phyloP scores from a whole-genome alignment of 345 rosid genomes.

The Heritiera littoralis region DNA sequence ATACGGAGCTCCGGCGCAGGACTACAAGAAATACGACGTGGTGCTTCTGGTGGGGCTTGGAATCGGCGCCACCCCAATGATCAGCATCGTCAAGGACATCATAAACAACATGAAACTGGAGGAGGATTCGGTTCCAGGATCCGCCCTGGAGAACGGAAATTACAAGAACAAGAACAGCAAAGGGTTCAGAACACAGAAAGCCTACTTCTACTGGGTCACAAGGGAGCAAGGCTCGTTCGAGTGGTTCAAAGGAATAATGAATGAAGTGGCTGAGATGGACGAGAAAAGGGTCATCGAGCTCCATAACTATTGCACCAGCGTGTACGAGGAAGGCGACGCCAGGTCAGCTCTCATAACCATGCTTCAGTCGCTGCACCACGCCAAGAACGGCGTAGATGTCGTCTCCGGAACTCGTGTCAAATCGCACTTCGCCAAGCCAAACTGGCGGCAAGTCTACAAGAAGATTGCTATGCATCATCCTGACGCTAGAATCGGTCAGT shows the following conservation, averaged over 20 bases:
- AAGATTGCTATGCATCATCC: slow-evolving; percentile 63
- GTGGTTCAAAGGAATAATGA: slow-evolving; percentile 94
- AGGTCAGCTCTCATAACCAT: slow-evolving; percentile 82
- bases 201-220: slow-evolving; percentile 94
- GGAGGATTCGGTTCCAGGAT: slow-evolving; percentile 19
- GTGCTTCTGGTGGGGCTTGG: slow-evolving; percentile 86
- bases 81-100: slow-evolving; percentile 87
- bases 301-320: slow-evolving; percentile 86
- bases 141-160: slow-evolving; percentile 23
- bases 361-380: slow-evolving; percentile 84
- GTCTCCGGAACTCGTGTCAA: slow-evolving; percentile 84
- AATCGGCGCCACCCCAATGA: slow-evolving; percentile 92
- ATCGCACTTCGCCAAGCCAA: slow-evolving; percentile 87
- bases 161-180: slow-evolving; percentile 18
- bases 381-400: slow-evolving; percentile 82
- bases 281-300: slow-evolving; percentile 68
- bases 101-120: slow-evolving; percentile 65
- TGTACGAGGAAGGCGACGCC: slow-evolving; percentile 91
- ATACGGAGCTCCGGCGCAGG: slow-evolving; percentile 91
- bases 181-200: slow-evolving; percentile 62
- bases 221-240: slow-evolving; percentile 92
- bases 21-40: slow-evolving; percentile 85
- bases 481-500: slow-evolving; percentile 62
- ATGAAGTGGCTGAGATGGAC: slow-evolving; percentile 83
- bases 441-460: slow-evolving; percentile 88